Evolutionary conservation across 2,329 filamentous ascomycete genomes (phyloP), one percentile per base, ranked within the genome.

Genomic region (Ploettnerulaceae sp.): DNA sequence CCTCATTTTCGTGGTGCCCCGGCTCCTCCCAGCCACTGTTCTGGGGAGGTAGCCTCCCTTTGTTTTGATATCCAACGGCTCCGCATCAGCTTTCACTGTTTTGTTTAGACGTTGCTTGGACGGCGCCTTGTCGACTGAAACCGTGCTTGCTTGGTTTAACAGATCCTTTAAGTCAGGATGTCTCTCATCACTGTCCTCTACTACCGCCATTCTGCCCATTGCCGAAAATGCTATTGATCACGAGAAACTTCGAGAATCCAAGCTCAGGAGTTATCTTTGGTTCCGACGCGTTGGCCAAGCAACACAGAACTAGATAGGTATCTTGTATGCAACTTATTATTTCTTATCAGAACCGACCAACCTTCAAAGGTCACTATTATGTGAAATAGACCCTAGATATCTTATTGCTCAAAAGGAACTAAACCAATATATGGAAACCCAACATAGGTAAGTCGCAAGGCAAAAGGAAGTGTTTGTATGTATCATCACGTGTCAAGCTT

Each of bases 101-200:
- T 21, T 28, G n/a, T 22, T 33, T 7, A 6, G 22, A 15, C 24
- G 32, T 11, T 20, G 11, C 12, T 7, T 12, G 6, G 22, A 36
- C 9, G 11, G 15, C 11, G 41, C 4, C 5, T 21, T 36, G 11
- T 6, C n/a, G 2, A 17, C 4, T 2, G 14, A 7, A 21, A 28
- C 4, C 11, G 4, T 9, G 15, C 4, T 33, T 4, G 35, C 29
- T 9, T 32, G 41, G 29, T 37, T 47, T 24, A 45, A 20, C 9
- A 56, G 26, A 9, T 47, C 42, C n/a, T 32, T 48, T 1, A 59
- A 26, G 25, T 53, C 53, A 1, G 57, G 57, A 6, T 58, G 49
- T 2, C 58, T 56, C 39, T 51, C 55, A n/a, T 56, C 56, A 25
- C 45, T 57, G 39, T 55, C 54, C 18, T 53, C 50, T 20, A 48